phyloP scores from a whole-genome alignment of 257 asterid species.

The Nicotiana otophora region DNA sequence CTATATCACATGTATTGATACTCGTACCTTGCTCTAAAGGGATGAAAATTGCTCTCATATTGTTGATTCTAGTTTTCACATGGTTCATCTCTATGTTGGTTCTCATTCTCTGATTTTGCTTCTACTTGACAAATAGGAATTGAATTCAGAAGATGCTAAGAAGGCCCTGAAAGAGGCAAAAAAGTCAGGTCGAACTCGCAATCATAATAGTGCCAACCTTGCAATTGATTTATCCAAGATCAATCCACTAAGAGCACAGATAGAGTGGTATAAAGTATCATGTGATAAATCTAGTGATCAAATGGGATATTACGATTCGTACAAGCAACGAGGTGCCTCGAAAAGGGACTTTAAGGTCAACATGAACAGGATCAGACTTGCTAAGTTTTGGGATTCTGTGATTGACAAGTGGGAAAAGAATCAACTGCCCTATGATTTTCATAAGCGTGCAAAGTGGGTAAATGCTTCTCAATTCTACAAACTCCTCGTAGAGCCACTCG shows the following conservation, averaged over 20 bases:
- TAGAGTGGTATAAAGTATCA: constrained; percentile 67
- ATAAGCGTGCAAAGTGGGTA: constrained; percentile 58
- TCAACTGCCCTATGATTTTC: constrained; percentile 75
- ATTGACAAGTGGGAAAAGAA: constrained; percentile 56
- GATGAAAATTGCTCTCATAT: not conserved
- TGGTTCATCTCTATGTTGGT: not conserved
- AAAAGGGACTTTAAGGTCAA: constrained; percentile 46
- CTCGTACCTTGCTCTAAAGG: not conserved
- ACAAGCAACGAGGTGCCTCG: constrained; percentile 61
- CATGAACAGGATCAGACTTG: constrained; percentile 49
- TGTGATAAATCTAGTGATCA: constrained; percentile 69
- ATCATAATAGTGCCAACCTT: constrained; percentile 66
- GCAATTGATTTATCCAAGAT: constrained; percentile 50
- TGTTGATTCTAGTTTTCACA: not conserved
- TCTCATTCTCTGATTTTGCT: constrained; percentile 3
- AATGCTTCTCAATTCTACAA: constrained; percentile 64
- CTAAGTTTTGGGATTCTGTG: constrained; percentile 59
- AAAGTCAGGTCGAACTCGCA: constrained; percentile 56
- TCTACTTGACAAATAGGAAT: constrained; percentile 36
- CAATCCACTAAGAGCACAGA: constrained; percentile 63
- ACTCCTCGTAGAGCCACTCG: constrained; percentile 85
- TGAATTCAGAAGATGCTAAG: constrained; percentile 41
- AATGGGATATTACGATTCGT: constrained; percentile 78
- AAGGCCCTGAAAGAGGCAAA: constrained; percentile 54
- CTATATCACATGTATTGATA: not conserved